These are phyloP conservation scores for Amanita pseudoporphyria DNA, from an alignment of 768 basidiomycete genomes.

Conservation along the genomic window DNA sequence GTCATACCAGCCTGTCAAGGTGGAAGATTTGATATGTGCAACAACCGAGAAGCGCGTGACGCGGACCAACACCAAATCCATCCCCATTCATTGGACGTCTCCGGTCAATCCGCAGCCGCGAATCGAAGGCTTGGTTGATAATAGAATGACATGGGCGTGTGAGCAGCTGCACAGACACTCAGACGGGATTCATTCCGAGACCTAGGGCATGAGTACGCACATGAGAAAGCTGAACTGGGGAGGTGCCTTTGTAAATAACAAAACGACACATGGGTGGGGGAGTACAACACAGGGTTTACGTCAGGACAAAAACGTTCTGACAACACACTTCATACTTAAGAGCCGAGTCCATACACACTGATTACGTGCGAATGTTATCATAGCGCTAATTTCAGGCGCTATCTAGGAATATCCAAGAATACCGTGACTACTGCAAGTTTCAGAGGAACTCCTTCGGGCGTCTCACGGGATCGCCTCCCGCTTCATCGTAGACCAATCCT, in stretches of 20 bases:
- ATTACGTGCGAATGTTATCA: too few relatives aligned
- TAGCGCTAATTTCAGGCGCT: too few relatives aligned
- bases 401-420: background rate
- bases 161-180: constrained; percentile 45
- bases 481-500: constrained; percentile 75
- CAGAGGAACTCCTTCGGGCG: constrained; percentile 73
- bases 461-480: constrained; percentile 65
- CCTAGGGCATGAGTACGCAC: constrained; percentile 33
- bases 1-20: constrained; percentile 81
- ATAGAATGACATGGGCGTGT: constrained; percentile 93
- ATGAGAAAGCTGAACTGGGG: constrained; percentile 87
- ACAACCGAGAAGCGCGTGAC: constrained; percentile 15
- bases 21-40: background rate
- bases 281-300: background rate
- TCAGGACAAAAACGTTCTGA: background rate
- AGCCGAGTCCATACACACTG: too few relatives aligned
- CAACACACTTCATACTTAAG: too few relatives aligned
- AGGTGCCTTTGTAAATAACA: constrained; percentile 92
- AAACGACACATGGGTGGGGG: constrained; percentile 64
- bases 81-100: constrained; percentile 90
- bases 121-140: constrained; percentile 96
- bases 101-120: constrained; percentile 72
- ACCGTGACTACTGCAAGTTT: too few relatives aligned
- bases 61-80: constrained; percentile 85
- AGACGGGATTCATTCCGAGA: constrained; percentile 4